Base-by-base conservation (phyloP, 805 yeast genomes). In the Starmerella tilneyi region DNA sequence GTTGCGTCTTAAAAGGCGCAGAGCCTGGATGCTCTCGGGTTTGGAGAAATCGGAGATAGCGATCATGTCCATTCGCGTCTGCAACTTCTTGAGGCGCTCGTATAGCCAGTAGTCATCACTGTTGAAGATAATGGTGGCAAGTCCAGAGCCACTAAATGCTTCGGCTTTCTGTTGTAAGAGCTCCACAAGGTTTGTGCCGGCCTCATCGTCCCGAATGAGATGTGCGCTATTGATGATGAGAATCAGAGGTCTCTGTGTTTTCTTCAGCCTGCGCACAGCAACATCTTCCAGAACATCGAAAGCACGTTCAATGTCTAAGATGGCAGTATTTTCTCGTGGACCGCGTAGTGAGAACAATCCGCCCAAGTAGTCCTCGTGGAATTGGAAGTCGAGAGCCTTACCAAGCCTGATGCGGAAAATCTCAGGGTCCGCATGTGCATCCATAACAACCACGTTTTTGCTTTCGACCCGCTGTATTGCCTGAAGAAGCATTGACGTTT, bases 31-130 rank as follows among this genome's bases (percentile, higher is more conserved):
- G 1, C 86, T 69, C 48, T 81, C 78, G 0, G 41, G 36, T 16
- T 84, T 64, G 30, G 66, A 64, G 47, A 84, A 71, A 57, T 83
- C 62, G 40, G 75, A 67, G 29, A 83, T 79, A 48, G 80, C 77
- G 43, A 84, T 65, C 19, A 82, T 76, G 44, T 84, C 92, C 36
- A 84, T 62, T 27, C 89, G 69, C 0, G 94, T 84, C 0, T 86
- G 84, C 16, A 80, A 65, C 44, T 71, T 71, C 55, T 79, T 80
- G 51, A 84, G 65, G 45, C 85, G 74, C 54, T 83, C 92, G 59
- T 81, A 84, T 1, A 84, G 72, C 94, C 94, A 84, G 62, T 84
- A 84, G 56, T 84, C 94, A 60, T 83, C 94, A 49, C 83, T 75
- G 55, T 81, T 81, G 67, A 83, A 82, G 11, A 83, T 67, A 63